Conservation (phyloP, 2,329 filamentous ascomycete species). For the Aspergillus pseudoviridinutans region DNA sequence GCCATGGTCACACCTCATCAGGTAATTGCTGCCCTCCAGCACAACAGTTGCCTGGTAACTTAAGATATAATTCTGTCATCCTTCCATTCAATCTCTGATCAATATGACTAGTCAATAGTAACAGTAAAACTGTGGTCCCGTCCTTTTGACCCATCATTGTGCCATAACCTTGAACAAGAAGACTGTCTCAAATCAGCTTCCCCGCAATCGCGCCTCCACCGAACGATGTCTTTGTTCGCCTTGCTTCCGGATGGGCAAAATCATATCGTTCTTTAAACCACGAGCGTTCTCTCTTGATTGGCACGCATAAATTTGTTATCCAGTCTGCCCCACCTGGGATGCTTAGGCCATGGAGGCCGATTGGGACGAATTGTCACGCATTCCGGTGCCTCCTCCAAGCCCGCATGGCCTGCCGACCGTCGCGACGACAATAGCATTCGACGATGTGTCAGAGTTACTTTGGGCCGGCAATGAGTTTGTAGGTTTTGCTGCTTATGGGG, state of each 20-base stretch:
- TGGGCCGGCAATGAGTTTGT: slow-evolving; percentile 93
- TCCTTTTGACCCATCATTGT: background rate
- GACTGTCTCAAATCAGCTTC: slow-evolving; percentile 21
- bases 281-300: background rate
- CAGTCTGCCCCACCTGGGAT: slow-evolving; percentile 14
- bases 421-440: slow-evolving; percentile 80
- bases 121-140: background rate
- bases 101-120: background rate
- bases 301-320: background rate
- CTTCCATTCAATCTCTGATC: background rate
- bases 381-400: slow-evolving; percentile 74
- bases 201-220: slow-evolving; percentile 34
- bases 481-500: slow-evolving; percentile 32
- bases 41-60: background rate
- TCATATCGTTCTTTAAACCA: slow-evolving; percentile 10
- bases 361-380: slow-evolving; percentile 67
- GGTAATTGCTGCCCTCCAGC: background rate
- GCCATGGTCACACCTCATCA: background rate
- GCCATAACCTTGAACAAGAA: background rate
- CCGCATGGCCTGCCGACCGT: slow-evolving; percentile 66
- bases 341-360: slow-evolving; percentile 44
- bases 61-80: background rate
- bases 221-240: slow-evolving; percentile 33
- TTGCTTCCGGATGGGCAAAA: slow-evolving; percentile 30
- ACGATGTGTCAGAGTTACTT: slow-evolving; percentile 80